Base-by-base conservation (phyloP, 208 protist species). In the Acanthamoeba culbertsoni region DNA sequence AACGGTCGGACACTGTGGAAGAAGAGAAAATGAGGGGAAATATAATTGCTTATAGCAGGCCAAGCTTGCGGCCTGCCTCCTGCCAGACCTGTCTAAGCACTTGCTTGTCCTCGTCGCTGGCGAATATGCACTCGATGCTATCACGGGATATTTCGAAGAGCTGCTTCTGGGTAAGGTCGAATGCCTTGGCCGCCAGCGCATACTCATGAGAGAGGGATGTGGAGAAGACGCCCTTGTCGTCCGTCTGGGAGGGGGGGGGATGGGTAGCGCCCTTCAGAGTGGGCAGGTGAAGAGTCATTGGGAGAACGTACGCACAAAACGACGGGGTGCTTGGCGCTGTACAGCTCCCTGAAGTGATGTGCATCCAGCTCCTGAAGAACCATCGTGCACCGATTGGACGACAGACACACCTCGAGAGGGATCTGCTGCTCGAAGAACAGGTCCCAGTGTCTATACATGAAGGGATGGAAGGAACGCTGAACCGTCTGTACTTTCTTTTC, bases 321-420 rank as follows among this genome's bases (percentile, higher is more conserved):
- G 16, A 88, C 77, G 12, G 77, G 77, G 33, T 88, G 77, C 45
- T 55, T 65, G 77, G 77, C 77, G 16, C 40, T 12, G 48, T 88
- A 88, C 3, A 88, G 51, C 28, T 88, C 77, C 48, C 35, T 88
- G 46, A 88, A 88, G 51, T 88, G 77, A 26, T 88, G 77, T 16
- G 51, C 10, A 33, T 55, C 51, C 20, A 88, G 51, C 35, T 55
- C 45, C 18, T 57, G 26, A 0, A 88, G 48, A n/a, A 55, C 51
- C 77, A 65, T 88, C 14, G 77, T 88, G 35, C 45, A 65, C 18
- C 45, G 77, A 31, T 88, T 88, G 77, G 77, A 88, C 4, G 77
- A 65, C 48, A 88, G 48, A 35, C 77, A 88, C 16, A 88, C 51
- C 48, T 88, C 77, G 35, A 88, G 45, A 42, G 77, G 77, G 31